phyloP scores from a whole-genome alignment of 257 asterid genomes.

The Salvia splendens region DNA sequence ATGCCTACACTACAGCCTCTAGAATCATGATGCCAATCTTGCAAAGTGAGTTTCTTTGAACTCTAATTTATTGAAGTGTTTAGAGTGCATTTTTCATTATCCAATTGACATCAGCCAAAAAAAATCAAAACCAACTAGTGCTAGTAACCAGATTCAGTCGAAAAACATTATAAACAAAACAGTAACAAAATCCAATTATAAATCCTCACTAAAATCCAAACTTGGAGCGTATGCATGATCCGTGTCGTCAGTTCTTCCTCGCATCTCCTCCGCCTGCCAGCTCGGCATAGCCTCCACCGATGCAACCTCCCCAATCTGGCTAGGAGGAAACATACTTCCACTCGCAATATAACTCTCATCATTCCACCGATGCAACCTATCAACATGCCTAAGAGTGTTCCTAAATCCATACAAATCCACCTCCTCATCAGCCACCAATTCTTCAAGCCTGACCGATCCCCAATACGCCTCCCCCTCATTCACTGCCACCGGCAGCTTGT shows the following conservation, averaged over 20 bases:
- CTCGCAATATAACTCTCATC: constrained; percentile 42
- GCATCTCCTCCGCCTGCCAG: constrained; percentile 60
- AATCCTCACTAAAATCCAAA: constrained; percentile 26
- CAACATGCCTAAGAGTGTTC: constrained; percentile 56
- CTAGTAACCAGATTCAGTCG: constrained; percentile 31
- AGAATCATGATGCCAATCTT: background rate
- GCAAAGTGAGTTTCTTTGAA: background rate
- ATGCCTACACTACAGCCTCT: constrained; percentile 12
- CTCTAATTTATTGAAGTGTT: constrained; percentile 8
- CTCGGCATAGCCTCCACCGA: constrained; percentile 70
- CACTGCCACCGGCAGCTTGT: constrained; percentile 47
- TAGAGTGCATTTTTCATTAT: constrained; percentile 8
- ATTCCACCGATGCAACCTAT: constrained; percentile 51
- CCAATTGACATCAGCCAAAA: background rate
- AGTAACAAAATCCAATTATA: constrained; percentile 13
- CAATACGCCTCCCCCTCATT: constrained; percentile 46
- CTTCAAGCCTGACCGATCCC: constrained; percentile 56
- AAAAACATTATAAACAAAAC: constrained; percentile 20
- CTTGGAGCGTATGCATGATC: constrained; percentile 44
- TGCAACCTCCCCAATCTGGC: constrained; percentile 73
- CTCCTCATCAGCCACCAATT: constrained; percentile 57
- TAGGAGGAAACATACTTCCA: constrained; percentile 59
- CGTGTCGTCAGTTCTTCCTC: constrained; percentile 45
- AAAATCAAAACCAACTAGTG: too few species aligned
- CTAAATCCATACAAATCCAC: constrained; percentile 51